A percentile compares a stretch with the other conserved stretches of the same genome.
These are phyloP conservation scores for Tylopilus sp. DNA, from an alignment of 1,284 basidiomycete species.

Conservation along the genomic window DNA sequence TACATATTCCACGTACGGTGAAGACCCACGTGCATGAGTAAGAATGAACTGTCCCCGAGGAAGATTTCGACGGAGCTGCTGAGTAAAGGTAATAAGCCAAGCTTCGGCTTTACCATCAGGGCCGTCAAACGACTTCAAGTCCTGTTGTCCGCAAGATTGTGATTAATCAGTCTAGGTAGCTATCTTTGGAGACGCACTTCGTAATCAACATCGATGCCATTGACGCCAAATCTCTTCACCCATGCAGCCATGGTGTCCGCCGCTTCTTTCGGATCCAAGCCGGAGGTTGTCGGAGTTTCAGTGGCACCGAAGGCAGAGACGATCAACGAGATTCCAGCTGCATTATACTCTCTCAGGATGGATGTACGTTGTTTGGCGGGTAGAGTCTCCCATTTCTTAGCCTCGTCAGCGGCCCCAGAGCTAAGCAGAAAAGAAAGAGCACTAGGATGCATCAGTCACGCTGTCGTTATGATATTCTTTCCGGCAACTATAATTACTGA, in stretches of 20 bases:
- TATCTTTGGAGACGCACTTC: conserved; percentile 46
- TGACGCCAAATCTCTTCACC: conserved; percentile 60
- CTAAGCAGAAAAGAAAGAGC: conserved; percentile 61
- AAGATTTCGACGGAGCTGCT: conserved; percentile 47
- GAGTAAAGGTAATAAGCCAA: conserved; percentile 59
- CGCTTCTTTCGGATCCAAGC: conserved; percentile 50
- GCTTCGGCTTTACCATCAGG: conserved; percentile 51
- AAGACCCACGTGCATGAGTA: conserved; percentile 51
- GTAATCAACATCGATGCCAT: conserved; percentile 71
- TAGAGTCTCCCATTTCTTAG: conserved; percentile 53
- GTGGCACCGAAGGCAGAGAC: conserved; percentile 66
- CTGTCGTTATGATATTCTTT: neutral
- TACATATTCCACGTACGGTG: neutral
- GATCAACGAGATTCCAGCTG: conserved; percentile 67
- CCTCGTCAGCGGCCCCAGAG: conserved; percentile 63
- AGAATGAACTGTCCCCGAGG: conserved; percentile 51
- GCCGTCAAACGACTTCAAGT: conserved; percentile 58
- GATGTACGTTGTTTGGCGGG: conserved; percentile 52
- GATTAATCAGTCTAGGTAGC: neutral
- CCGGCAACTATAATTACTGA: conserved; percentile 13
- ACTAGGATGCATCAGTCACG: conserved; percentile 38
- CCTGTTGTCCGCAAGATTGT: conserved; percentile 42
- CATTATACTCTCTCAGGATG: conserved; percentile 60
- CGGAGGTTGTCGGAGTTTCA: conserved; percentile 56
- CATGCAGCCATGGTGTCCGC: conserved; percentile 62